Conservation (phyloP, 305 asterid species). For the Fraxinus sp. region DNA sequence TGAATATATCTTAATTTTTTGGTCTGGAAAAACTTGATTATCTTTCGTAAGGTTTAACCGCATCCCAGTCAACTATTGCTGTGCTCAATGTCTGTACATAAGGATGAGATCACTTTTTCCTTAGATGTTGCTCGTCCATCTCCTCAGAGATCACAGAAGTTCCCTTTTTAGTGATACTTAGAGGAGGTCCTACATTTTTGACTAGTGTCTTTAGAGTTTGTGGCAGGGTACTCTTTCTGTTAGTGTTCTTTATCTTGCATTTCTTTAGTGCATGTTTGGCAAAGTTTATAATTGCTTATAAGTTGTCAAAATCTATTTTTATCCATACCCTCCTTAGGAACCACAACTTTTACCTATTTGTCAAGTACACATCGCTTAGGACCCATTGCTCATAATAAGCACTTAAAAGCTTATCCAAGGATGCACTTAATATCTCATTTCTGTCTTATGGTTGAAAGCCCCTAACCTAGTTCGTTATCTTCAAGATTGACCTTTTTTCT, state of each 20-base stretch:
- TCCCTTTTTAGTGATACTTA: not conserved
- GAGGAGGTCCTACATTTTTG: not conserved
- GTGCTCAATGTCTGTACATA: not conserved
- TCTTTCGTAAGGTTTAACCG: not conserved
- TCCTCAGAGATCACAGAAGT: not conserved
- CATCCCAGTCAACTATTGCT: not conserved
- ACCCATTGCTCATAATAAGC: not conserved
- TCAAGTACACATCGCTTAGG: not conserved
- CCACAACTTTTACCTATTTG: not conserved
- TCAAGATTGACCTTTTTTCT: not conserved
- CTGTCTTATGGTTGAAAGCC: constrained; percentile 9
- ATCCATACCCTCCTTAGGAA: not conserved
- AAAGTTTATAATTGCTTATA: not conserved
- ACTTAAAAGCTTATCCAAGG: not conserved
- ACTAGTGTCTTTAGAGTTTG: not conserved
- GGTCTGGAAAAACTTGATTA: not conserved
- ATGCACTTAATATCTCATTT: not conserved
- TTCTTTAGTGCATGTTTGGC: not conserved
- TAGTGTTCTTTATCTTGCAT: constrained; percentile 1
- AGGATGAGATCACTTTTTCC: not conserved
- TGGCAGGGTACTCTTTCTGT: constrained; percentile 8
- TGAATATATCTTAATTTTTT: not conserved
- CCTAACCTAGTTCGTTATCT: not conserved
- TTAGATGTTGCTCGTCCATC: not conserved
- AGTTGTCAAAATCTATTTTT: not conserved